phyloP scores from a whole-genome alignment of 139 green algal genomes.

The Tetraselmis chui region DNA sequence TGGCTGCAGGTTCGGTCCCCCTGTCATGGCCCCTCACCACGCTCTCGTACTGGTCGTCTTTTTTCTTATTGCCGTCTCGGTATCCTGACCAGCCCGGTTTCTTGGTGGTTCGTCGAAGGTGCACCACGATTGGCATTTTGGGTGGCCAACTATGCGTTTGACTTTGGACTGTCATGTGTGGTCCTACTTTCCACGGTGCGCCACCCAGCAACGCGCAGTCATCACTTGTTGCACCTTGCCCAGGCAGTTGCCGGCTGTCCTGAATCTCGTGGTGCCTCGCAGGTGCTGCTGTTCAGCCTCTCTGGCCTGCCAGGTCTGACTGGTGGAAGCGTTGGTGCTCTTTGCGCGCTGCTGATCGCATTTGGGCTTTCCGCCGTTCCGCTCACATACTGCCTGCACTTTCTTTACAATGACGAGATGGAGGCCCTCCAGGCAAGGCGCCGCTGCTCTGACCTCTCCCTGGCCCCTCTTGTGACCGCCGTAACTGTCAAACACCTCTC shows the following conservation, averaged over 20 bases:
- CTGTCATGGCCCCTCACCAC: too few species aligned
- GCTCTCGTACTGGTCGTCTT: too few species aligned
- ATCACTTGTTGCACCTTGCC: too few species aligned
- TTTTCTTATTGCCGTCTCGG: too few species aligned
- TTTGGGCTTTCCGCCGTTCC: slow-evolving; percentile 41
- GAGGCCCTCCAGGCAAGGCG: slow-evolving; percentile 36
- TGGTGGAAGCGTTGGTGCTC: slow-evolving; percentile 36
- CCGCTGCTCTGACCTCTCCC: too few species aligned
- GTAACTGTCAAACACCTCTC: too few species aligned
- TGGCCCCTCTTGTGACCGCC: too few species aligned
- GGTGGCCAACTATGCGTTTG: slow-evolving; percentile 46
- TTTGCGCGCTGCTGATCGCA: slow-evolving; percentile 37
- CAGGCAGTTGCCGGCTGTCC: too few species aligned
- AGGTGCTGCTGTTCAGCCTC: slow-evolving; percentile 6
- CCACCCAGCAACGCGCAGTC: too few species aligned
- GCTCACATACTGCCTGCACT: slow-evolving; percentile 55
- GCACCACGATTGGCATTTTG: slow-evolving; percentile 47
- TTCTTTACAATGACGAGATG: slow-evolving; percentile 67
- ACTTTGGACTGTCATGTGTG: slow-evolving; percentile 12
- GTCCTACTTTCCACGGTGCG: background rate
- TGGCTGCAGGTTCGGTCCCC: background rate
- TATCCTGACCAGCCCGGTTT: too few species aligned
- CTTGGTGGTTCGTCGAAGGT: slow-evolving; percentile 49
- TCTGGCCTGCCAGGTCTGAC: slow-evolving; percentile 42
- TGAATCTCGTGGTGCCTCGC: background rate